Evolutionary conservation across 75 land plant species (phyloP).

Genomic region (Adiantum capillusveneris): DNA sequence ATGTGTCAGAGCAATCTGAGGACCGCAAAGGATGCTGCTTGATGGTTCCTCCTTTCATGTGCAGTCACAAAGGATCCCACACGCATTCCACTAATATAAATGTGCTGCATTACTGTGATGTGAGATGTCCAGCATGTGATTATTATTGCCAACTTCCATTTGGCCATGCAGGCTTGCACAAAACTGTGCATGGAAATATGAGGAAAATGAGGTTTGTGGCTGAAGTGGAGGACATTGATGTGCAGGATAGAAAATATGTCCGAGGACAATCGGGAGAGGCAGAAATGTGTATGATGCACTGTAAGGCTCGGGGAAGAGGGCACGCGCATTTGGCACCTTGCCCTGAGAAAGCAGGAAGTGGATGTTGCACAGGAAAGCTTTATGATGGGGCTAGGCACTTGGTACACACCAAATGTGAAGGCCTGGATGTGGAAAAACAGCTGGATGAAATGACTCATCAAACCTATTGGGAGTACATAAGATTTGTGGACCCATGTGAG

Average conservation of each 20-base stretch:
- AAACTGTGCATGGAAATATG: conserved; percentile 33
- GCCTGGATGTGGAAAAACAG: conserved; percentile 17
- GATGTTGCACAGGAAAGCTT: conserved; percentile 7
- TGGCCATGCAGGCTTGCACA: conserved; percentile 22
- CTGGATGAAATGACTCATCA: conserved; percentile 28
- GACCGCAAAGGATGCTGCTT: conserved; percentile 19
- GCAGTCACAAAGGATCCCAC: conserved; percentile 11
- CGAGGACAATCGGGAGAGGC: conserved; percentile 21
- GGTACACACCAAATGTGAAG: conserved; percentile 16
- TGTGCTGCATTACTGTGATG: conserved; percentile 30
- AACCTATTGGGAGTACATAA: conserved; percentile 25
- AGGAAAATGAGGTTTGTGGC: conserved; percentile 13
- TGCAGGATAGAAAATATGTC: conserved; percentile 12
- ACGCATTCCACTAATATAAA: conserved; percentile 19
- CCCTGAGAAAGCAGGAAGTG: not conserved
- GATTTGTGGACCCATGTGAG: conserved; percentile 19
- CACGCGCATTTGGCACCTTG: conserved; percentile 22
- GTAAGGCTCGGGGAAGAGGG: conserved; percentile 16
- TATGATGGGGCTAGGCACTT: conserved; percentile 25
- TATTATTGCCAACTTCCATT: conserved; percentile 27
- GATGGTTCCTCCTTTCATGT: conserved; percentile 17
- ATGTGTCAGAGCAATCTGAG: conserved; percentile 23
- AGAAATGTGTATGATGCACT: conserved; percentile 33
- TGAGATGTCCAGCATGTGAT: conserved; percentile 20
- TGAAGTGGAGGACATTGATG: conserved; percentile 18